Conservation (phyloP, 139 green algal genomes). For the Auxenochlorella pyrenoidosa region DNA sequence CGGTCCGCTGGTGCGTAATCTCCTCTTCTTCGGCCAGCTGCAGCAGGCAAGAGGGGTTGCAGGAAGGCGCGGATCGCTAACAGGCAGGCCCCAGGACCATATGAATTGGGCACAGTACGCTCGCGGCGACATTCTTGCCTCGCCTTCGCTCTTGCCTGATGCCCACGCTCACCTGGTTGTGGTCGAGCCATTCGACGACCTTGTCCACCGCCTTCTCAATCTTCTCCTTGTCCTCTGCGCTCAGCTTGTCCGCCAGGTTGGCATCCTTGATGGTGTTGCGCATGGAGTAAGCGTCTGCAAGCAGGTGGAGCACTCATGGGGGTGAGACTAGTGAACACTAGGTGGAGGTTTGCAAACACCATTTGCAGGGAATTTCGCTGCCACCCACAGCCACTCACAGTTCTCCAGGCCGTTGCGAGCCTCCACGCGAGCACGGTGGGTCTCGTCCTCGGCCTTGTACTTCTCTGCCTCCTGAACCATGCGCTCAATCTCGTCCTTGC, state of each 20-base stretch:
- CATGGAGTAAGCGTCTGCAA: conserved; percentile 86
- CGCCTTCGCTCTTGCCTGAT: too few species aligned
- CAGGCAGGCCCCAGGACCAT: too few species aligned
- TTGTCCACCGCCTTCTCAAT: conserved; percentile 89
- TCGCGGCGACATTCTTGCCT: too few species aligned
- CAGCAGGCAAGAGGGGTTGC: neutral
- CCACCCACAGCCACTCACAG: conserved; percentile 38
- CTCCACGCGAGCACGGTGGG: conserved; percentile 89
- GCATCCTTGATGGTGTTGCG: conserved; percentile 95
- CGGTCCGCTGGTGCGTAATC: conserved; percentile 96
- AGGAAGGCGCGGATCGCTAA: too few species aligned
- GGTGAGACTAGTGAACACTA: too few species aligned
- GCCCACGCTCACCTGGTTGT: conserved; percentile 89
- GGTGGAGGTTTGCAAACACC: too few species aligned
- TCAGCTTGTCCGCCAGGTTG: conserved; percentile 76
- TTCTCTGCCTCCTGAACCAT: conserved; percentile 98
- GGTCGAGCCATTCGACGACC: conserved; percentile 93
- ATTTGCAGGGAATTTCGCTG: too few species aligned
- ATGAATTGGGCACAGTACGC: too few species aligned
- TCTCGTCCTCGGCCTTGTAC: conserved; percentile 98
- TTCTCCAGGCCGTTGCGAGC: conserved; percentile 98
- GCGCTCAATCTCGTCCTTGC: conserved; percentile 98
- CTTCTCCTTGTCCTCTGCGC: conserved; percentile 86
- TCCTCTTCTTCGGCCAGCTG: conserved; percentile 82
- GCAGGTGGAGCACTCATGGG: too few species aligned